Conservation (phyloP, 129 eudicot genomes). For the Tagetes patula region DNA sequence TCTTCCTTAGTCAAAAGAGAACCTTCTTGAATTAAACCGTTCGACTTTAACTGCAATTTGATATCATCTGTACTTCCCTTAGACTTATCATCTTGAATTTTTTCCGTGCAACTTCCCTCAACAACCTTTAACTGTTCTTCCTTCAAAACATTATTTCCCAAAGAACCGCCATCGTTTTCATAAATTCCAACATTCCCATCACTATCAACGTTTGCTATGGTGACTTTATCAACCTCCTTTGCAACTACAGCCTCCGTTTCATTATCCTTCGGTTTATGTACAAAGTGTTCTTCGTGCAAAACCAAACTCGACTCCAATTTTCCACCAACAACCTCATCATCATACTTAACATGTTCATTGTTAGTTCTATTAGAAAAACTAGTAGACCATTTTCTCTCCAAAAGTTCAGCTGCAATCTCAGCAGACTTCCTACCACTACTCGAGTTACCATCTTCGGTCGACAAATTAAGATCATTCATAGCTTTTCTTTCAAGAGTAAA, state of each 20-base stretch:
- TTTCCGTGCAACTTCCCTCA: constrained; percentile 31
- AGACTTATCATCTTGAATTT: constrained; percentile 16
- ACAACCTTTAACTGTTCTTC: constrained; percentile 17
- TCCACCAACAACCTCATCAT: constrained; percentile 21
- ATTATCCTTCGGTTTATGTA: constrained; percentile 18
- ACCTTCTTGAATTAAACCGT: constrained; percentile 34
- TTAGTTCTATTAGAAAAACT: constrained; percentile 39
- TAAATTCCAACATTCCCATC: constrained; percentile 31
- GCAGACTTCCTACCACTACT: constrained; percentile 49
- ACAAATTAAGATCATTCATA: constrained; percentile 23
- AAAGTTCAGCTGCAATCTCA: constrained; percentile 90
- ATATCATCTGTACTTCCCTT: constrained; percentile 13
- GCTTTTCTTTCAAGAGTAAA: constrained; percentile 57
- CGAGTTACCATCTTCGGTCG: constrained; percentile 25
- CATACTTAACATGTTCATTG: constrained; percentile 17
- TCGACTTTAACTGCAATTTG: constrained; percentile 21
- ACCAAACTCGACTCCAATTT: constrained; percentile 37
- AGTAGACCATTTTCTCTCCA: constrained; percentile 87
- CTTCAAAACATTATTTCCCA: constrained; percentile 27
- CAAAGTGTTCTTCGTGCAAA: constrained; percentile 40
- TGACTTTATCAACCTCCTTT: constrained; percentile 28
- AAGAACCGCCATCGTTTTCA: constrained; percentile 19
- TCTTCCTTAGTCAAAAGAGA: constrained; percentile 23
- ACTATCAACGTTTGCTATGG: constrained; percentile 25
- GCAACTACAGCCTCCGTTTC: constrained; percentile 3